Conservation (phyloP, 2,329 filamentous ascomycete genomes). For the Elsinoe batatas region DNA sequence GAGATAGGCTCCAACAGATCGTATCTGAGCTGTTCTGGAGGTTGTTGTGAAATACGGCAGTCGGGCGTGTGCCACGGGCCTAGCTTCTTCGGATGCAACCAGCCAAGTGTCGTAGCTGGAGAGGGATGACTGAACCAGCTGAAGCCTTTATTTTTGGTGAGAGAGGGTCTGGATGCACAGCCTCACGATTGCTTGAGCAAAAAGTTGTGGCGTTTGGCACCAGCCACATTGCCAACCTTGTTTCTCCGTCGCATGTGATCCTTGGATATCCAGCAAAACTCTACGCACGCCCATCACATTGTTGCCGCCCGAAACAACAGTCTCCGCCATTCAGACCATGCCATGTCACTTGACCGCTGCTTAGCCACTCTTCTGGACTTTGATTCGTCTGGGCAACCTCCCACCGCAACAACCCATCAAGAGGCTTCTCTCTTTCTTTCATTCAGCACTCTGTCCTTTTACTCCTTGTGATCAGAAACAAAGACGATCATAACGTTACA, state of each 20-base stretch:
- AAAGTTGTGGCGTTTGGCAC: neutral
- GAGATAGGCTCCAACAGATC: conserved; percentile 5
- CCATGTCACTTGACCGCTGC: conserved; percentile 12
- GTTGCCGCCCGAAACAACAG: conserved; percentile 10
- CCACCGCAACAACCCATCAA: neutral
- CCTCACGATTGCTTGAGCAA: neutral
- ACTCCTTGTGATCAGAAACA: neutral
- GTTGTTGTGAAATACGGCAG: neutral
- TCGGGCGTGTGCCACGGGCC: neutral
- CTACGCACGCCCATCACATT: neutral
- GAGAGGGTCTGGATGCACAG: neutral
- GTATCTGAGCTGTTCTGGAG: neutral
- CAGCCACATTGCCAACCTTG: conserved; percentile 2
- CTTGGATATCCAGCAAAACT: neutral
- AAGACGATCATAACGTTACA: neutral
- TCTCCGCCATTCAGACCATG: neutral
- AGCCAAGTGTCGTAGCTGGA: conserved; percentile 2
- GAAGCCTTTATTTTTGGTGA: too few relatives aligned
- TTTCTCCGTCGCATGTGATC: neutral
- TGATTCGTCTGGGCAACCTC: conserved; percentile 1
- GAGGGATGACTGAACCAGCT: too few relatives aligned
- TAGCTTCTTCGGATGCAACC: neutral
- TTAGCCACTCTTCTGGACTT: conserved; percentile 7
- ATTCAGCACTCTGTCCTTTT: neutral
- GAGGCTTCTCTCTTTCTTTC: neutral